These are phyloP conservation scores for Suhomyces terraborum DNA, from an alignment of 1,139 yeast genomes.

Conservation along the genomic window DNA sequence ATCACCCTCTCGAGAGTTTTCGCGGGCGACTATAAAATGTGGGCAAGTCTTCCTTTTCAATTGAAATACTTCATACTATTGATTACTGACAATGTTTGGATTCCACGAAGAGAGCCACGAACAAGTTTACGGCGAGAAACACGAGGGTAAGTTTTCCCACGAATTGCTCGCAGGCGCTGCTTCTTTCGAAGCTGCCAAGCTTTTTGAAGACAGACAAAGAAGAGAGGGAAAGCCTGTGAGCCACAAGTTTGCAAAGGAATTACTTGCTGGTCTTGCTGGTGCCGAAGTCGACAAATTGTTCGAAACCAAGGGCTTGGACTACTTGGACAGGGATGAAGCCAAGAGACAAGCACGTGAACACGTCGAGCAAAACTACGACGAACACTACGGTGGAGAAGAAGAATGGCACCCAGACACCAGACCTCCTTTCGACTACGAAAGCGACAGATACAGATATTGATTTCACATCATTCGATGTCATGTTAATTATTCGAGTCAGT, in stretches of 20 bases:
- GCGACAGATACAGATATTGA: conserved; percentile 19
- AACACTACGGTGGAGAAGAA: conserved; percentile 31
- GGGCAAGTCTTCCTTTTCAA: background rate
- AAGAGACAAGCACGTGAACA: conserved; percentile 28
- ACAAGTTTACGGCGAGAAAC: conserved; percentile 32
- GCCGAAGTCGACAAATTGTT: conserved; percentile 38
- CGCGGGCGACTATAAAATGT: background rate
- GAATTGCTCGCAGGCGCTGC: conserved; percentile 40
- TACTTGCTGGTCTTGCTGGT: conserved; percentile 35
- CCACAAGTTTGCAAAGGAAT: conserved; percentile 35
- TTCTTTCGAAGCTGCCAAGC: conserved; percentile 35
- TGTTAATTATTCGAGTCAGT: too few relatives aligned
- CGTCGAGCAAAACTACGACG: conserved; percentile 28
- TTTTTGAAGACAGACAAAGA: conserved; percentile 37
- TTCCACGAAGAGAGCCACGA: conserved; percentile 24
- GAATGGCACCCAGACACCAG: conserved; percentile 32
- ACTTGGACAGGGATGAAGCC: conserved; percentile 32
- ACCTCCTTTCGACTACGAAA: conserved; percentile 33
- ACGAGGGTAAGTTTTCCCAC: conserved; percentile 36
- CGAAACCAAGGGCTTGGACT: conserved; percentile 38
- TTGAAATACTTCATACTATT: too few relatives aligned
- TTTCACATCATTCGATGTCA: background rate
- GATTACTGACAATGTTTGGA: conserved; percentile 19
- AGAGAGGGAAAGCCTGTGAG: conserved; percentile 36
- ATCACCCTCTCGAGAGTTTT: too few relatives aligned